phyloP scores from a whole-genome alignment of 768 basidiomycete genomes.

The Pleurotus eryngii region DNA sequence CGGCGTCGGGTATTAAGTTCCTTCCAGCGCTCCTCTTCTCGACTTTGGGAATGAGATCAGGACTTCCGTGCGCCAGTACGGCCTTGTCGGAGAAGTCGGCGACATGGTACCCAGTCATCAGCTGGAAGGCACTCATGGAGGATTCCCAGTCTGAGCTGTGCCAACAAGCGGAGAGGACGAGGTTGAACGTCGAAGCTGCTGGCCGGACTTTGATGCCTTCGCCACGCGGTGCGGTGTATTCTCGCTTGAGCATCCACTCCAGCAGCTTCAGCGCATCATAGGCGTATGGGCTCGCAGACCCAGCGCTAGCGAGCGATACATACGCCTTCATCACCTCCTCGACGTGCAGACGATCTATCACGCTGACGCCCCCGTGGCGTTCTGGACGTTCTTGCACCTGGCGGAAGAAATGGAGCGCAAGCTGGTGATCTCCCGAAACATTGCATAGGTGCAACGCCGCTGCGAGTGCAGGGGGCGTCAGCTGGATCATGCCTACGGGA shows the following conservation, averaged over 20 bases:
- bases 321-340: conserved; percentile 61
- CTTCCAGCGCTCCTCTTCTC: conserved; percentile 41
- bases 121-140: conserved; percentile 55
- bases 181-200: conserved; percentile 50
- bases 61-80: conserved; percentile 12
- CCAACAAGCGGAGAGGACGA: conserved; percentile 65
- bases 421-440: conserved; percentile 38
- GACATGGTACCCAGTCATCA: conserved; percentile 67
- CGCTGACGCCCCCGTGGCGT: conserved; percentile 29
- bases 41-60: conserved; percentile 27
- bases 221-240: conserved; percentile 30
- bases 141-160: conserved; percentile 59
- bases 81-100: conserved; percentile 53
- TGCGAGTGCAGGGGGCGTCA: conserved; percentile 47
- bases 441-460: conserved; percentile 58
- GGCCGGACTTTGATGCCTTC: conserved; percentile 46
- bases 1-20: conserved; percentile 45
- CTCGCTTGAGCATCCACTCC: conserved; percentile 67
- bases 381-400: conserved; percentile 51
- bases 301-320: conserved; percentile 35
- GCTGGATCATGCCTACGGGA: conserved; percentile 33
- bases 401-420: conserved; percentile 55
- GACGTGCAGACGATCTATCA: conserved; percentile 54
- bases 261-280: conserved; percentile 53
- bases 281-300: conserved; percentile 24